Base-by-base conservation (phyloP, 768 basidiomycete genomes). In the Hortiboletus flavorubellus region DNA sequence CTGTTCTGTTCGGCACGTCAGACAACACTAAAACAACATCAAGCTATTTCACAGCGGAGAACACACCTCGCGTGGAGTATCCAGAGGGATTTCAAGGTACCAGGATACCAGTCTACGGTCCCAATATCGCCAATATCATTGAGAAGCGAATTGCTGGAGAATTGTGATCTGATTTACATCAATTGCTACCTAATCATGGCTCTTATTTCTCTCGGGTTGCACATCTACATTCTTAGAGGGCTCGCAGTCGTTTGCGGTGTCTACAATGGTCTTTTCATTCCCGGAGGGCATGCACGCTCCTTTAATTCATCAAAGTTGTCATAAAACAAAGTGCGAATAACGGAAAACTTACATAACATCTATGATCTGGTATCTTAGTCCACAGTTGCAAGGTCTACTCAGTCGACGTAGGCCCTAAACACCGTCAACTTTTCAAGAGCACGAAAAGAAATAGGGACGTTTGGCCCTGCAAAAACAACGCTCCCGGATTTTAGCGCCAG, bases 51-150 rank as follows among this genome's bases (percentile, higher is more conserved):
- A 33, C 59, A 8, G 41, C 74, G 55, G 46, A 75, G 56, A 65
- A 75, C 18, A 75, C 84, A 71, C 72, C 81, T 29, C 21, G 34
- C 0, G 83, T 88, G 0, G 64, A 69, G n/a, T 93, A 93, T 62
- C 91, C 91, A 0, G 85, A 91, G 8, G 91, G 89, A 26, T 94
- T 94, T 75, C 92, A 94, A 63, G 84, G 85, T 40, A 76, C 79
- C n/a, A 71, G 75, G 35, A 94, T 94, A 53, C 91, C 91, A 3
- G 85, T 88, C 0, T 53, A 86, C 60, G 89, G 87, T 0, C 80
- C 81, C 15, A 73, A 74, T 0, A 74, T 94, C 10, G 86, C 82
- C 1, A 75, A 80, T 62, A 71, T 93, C 29, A 85, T 94, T 38
- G 89, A 92, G 63, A 85, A 88, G 51, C 81, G 86, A 43, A 68